These are phyloP conservation scores for Trichoderma sp. DNA, from an alignment of 2,329 filamentous ascomycete genomes.

Conservation along the genomic window DNA sequence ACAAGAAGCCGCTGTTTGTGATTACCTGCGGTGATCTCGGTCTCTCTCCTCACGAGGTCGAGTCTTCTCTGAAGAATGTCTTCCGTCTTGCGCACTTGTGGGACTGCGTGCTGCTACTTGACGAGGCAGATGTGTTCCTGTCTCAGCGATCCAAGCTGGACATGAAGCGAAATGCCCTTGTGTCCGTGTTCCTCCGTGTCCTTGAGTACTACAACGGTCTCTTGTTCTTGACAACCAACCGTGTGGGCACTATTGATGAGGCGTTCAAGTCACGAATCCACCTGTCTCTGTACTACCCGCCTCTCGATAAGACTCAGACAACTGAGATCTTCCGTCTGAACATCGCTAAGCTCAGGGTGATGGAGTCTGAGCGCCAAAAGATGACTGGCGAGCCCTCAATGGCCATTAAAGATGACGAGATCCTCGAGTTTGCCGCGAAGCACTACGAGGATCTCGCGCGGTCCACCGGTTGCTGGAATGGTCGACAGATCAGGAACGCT, in stretches of 20 bases:
- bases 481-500: constrained; percentile 45
- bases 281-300: constrained; percentile 49
- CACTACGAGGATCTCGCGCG: constrained; percentile 41
- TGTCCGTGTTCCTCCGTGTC: constrained; percentile 51
- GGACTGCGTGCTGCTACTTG: constrained; percentile 45
- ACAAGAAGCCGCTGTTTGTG: constrained; percentile 50
- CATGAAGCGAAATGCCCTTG: constrained; percentile 44
- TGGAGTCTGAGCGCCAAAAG: constrained; percentile 42
- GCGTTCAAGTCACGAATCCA: constrained; percentile 56
- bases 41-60: constrained; percentile 47
- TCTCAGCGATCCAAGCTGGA: constrained; percentile 38
- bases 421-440: constrained; percentile 43
- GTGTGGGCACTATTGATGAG: constrained; percentile 53
- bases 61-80: constrained; percentile 47
- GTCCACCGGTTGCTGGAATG: constrained; percentile 42
- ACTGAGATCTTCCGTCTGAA: constrained; percentile 49
- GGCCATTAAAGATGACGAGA: constrained; percentile 42
- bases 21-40: constrained; percentile 56
- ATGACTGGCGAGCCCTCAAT: constrained; percentile 44
- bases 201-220: constrained; percentile 54
- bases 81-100: constrained; percentile 49
- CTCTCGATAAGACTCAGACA: constrained; percentile 44
- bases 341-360: constrained; percentile 44
- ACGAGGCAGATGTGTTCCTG: constrained; percentile 46
- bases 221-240: constrained; percentile 56